Conservation (phyloP, 179 eudicot genomes). For the Silene noctiflora region DNA sequence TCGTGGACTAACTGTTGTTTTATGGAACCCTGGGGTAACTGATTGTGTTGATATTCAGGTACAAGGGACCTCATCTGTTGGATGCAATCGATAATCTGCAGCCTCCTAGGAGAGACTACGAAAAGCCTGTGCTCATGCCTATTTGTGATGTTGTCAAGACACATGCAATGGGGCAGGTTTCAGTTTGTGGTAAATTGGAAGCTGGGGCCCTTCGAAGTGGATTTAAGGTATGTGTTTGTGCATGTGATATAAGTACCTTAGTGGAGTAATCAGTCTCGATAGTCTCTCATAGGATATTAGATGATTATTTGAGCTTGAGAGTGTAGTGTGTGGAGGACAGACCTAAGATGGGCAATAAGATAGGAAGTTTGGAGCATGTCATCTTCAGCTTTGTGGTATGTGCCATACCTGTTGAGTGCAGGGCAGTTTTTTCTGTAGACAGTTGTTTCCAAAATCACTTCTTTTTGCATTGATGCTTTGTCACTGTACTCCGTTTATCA, state of each 20-base stretch:
- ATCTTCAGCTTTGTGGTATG: neutral
- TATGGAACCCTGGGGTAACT: constrained; percentile 5
- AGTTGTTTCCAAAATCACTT: neutral
- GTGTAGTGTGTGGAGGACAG: neutral
- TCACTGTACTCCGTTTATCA: neutral
- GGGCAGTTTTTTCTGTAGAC: neutral
- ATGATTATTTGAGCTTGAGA: neutral
- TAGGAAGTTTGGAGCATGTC: neutral
- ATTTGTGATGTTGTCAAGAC: constrained; percentile 82
- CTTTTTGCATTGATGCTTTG: neutral
- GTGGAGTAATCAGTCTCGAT: neutral
- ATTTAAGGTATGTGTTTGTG: constrained; percentile 50
- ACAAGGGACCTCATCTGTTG: constrained; percentile 67
- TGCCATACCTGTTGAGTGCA: constrained; percentile 1
- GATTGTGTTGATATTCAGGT: constrained; percentile 52
- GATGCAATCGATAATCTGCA: constrained; percentile 71
- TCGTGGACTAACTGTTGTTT: too few species aligned
- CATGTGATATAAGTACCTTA: constrained; percentile 11
- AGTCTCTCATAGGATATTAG: neutral
- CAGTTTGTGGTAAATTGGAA: constrained; percentile 86
- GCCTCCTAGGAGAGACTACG: constrained; percentile 78
- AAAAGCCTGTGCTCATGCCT: constrained; percentile 83
- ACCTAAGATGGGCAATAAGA: neutral
- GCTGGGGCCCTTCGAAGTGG: constrained; percentile 85
- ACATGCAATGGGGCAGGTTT: constrained; percentile 69